Conservation (phyloP, 2,329 filamentous ascomycete species). For the Tolypocladium capitatum region DNA sequence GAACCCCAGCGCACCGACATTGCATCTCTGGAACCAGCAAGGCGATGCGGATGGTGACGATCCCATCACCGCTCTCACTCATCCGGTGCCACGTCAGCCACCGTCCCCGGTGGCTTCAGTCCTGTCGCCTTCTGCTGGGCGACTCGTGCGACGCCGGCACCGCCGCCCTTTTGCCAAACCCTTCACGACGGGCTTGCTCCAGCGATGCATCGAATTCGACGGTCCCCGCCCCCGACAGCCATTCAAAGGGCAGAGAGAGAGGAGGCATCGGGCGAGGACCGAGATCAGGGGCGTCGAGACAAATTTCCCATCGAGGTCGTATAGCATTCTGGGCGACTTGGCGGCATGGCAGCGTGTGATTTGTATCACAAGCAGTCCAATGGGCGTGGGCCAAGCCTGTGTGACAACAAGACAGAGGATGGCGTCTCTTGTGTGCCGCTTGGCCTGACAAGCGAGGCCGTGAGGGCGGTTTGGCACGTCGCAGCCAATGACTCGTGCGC, state of each 20-base stretch:
- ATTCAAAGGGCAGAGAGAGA: neutral
- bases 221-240: neutral
- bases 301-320: neutral
- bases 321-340: neutral
- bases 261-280: neutral
- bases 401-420: neutral
- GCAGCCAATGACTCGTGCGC: neutral
- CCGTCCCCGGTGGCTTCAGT: neutral
- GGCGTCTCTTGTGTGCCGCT: neutral
- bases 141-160: neutral
- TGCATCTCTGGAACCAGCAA: neutral
- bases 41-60: neutral
- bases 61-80: neutral
- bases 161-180: neutral
- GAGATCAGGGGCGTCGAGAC: neutral
- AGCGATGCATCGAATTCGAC: neutral
- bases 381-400: neutral
- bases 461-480: neutral
- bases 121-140: neutral
- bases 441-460: neutral
- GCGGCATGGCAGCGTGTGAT: too few species aligned
- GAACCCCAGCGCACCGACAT: neutral
- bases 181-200: neutral
- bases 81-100: neutral
- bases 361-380: neutral